Evolutionary conservation across 176 grass and related monocot species (phyloP).

Genomic region (Thalia dealbata): DNA sequence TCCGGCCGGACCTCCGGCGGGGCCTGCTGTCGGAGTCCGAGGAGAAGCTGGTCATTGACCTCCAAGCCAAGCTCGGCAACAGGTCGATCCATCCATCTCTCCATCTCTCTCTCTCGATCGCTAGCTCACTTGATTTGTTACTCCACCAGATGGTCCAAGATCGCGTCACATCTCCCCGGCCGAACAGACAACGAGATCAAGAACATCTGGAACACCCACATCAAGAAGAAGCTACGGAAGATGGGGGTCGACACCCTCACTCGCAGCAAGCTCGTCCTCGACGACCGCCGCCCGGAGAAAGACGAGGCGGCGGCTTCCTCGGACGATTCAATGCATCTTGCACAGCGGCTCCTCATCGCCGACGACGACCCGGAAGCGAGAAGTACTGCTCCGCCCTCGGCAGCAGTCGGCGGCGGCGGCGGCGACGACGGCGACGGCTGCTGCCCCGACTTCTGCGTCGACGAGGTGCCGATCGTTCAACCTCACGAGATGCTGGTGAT

Average conservation of each 20-base stretch:
- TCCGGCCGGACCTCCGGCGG: constrained; percentile 81
- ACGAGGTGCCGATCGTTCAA: constrained; percentile 17
- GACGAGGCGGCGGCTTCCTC: not conserved
- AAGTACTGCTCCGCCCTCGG: not conserved
- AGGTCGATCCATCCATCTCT: constrained; percentile 22
- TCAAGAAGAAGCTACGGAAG: constrained; percentile 83
- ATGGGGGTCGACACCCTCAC: constrained; percentile 75
- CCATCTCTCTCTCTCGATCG: too few relatives aligned
- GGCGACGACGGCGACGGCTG: too few relatives aligned
- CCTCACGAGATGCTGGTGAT: not conserved
- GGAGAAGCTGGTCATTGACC: constrained; percentile 67
- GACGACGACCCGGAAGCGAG: not conserved
- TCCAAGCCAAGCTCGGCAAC: constrained; percentile 83
- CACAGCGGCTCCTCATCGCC: too few relatives aligned
- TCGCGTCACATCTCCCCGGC: constrained; percentile 67
- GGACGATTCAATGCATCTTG: too few relatives aligned
- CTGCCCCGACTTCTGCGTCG: constrained; percentile 13
- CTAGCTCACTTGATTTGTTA: too few relatives aligned
- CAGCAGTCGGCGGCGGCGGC: too few relatives aligned
- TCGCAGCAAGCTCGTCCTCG: constrained; percentile 36
- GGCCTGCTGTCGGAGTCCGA: constrained; percentile 66
- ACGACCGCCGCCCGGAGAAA: not conserved
- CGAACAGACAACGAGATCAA: constrained; percentile 98
- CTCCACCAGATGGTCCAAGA: constrained; percentile 76
- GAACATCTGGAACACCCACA: constrained; percentile 98